A percentile compares a stretch with the other conserved stretches of the same genome.
Conservation (phyloP, 1,284 basidiomycete genomes). For the Abortiporus biennis region DNA sequence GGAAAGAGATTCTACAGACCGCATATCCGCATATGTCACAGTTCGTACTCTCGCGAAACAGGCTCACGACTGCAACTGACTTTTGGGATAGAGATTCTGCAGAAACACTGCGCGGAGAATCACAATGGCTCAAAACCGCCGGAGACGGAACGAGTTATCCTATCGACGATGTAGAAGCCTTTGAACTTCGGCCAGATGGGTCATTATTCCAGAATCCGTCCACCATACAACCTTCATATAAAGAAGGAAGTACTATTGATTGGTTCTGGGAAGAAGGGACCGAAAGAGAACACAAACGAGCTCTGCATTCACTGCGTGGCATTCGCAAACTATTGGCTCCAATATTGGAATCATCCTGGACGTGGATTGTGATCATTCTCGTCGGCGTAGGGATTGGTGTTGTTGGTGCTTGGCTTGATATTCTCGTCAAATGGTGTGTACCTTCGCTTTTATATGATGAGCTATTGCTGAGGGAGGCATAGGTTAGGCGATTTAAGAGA, state of each 20-base stretch:
- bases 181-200: no score
- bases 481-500: slow-evolving; percentile 69
- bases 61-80: no score
- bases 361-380: slow-evolving; percentile 64
- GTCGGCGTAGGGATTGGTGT: slow-evolving; percentile 67
- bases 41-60: no score
- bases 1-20: no score
- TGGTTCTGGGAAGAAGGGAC: slow-evolving; percentile 66
- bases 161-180: no score
- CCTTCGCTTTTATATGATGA: slow-evolving; percentile 1
- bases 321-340: slow-evolving; percentile 48
- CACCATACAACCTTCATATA: slow-evolving; percentile 35
- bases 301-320: slow-evolving; percentile 44
- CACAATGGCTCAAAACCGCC: no score
- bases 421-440: slow-evolving; percentile 66
- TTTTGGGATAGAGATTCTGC: no score
- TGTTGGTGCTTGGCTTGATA: slow-evolving; percentile 68
- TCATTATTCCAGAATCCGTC: no score
- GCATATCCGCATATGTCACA: no score
- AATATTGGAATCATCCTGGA: slow-evolving; percentile 49
- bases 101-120: no score
- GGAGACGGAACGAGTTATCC: no score
- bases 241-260: slow-evolving; percentile 58
- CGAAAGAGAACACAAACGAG: slow-evolving; percentile 53
- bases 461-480: not conserved